Percentiles rank a stretch among this genome's conserved stretches.
Evolutionary conservation across 2,329 filamentous ascomycete genomes (phyloP).

Genomic region (Ophiostoma quercus): DNA sequence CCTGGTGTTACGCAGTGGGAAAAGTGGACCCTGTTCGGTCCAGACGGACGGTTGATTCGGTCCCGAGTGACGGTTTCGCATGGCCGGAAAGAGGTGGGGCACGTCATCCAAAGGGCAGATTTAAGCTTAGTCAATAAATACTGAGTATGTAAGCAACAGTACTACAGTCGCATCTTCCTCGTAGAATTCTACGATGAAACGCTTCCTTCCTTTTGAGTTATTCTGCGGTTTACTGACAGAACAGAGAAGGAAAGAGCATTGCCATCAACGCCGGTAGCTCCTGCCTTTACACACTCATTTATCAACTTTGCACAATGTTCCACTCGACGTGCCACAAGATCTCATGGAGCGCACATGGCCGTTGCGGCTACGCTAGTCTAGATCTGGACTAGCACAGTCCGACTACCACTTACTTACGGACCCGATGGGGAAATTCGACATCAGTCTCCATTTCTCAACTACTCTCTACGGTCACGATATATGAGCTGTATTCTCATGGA

Average conservation of each 20-base stretch:
- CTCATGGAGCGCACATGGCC: neutral
- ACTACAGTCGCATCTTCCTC: neutral
- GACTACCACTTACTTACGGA: neutral
- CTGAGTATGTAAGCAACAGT: neutral
- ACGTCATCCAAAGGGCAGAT: neutral
- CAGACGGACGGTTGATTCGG: slow-evolving; percentile 24
- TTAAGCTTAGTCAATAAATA: neutral
- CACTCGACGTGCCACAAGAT: neutral
- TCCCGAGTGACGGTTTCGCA: slow-evolving; percentile 21
- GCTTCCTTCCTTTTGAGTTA: too few relatives aligned
- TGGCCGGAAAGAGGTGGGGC: slow-evolving; percentile 18
- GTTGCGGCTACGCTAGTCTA: neutral
- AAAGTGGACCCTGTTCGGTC: slow-evolving; percentile 10
- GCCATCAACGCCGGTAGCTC: neutral
- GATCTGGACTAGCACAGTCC: neutral
- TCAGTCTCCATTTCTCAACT: neutral
- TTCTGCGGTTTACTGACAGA: neutral
- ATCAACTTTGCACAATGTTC: neutral
- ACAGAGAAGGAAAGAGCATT: neutral
- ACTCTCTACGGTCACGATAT: neutral
- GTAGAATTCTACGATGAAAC: neutral
- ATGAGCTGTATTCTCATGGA: neutral
- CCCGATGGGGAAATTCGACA: neutral
- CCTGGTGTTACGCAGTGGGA: neutral
- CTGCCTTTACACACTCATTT: neutral